phyloP scores from a whole-genome alignment of 495 filamentous ascomycete genomes.

The Chaetomium tenue region DNA sequence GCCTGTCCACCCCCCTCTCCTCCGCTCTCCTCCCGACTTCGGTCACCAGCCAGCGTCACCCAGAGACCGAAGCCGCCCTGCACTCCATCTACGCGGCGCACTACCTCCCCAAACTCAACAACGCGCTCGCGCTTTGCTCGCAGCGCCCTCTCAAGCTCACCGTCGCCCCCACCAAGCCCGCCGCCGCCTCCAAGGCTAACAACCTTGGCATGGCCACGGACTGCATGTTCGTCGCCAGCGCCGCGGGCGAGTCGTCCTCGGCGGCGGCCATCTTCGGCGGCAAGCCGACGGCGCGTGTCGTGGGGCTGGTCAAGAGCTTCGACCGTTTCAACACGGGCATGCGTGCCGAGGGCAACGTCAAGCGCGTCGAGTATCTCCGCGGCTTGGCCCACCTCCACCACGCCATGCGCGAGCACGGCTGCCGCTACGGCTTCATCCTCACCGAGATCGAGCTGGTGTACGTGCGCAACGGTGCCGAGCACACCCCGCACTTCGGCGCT shows the following conservation, averaged over 20 bases:
- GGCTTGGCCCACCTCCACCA: conserved; percentile 80
- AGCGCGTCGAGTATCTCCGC: conserved; percentile 80
- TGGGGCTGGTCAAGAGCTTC: conserved; percentile 84
- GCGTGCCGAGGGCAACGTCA: conserved; percentile 75
- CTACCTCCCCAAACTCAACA: conserved; percentile 76
- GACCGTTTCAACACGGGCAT: conserved; percentile 93
- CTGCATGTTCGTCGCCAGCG: conserved; percentile 68
- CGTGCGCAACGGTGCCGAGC: conserved; percentile 73
- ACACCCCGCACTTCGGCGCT: conserved; percentile 76
- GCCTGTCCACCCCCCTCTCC: conserved; percentile 70
- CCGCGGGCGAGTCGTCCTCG: conserved; percentile 46
- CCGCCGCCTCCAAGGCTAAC: conserved; percentile 39
- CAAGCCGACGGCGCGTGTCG: conserved; percentile 71
- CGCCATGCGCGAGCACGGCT: conserved; percentile 87
- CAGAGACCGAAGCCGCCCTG: conserved; percentile 71
- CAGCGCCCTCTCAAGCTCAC: conserved; percentile 59
- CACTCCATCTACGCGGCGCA: conserved; percentile 65
- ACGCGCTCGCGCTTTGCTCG: conserved; percentile 68
- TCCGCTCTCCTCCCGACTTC: conserved; percentile 62
- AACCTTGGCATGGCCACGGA: conserved; percentile 65
- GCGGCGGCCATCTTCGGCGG: conserved; percentile 63
- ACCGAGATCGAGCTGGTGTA: conserved; percentile 92
- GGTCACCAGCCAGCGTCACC: conserved; percentile 54
- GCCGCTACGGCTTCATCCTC: conserved; percentile 90
- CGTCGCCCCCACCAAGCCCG: conserved; percentile 50